A percentile compares a stretch with the other conserved stretches of the same genome.
Evolutionary conservation across 169 alveolate species (phyloP).

Genomic region (Plasmodium adleri): DNA sequence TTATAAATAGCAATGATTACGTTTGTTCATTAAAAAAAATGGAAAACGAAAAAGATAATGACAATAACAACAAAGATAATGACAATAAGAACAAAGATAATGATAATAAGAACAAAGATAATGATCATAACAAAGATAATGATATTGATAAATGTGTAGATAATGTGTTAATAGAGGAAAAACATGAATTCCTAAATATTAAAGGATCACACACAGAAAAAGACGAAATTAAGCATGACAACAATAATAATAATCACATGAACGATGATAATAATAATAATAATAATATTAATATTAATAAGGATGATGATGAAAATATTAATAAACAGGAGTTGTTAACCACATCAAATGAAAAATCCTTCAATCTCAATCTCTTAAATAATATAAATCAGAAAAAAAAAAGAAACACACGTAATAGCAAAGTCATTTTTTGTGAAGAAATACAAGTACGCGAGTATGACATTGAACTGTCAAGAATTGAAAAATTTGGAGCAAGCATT

Average conservation of each 20-base stretch:
- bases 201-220: no score
- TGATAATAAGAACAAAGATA: not conserved
- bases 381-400: conserved; percentile 12
- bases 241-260: not conserved
- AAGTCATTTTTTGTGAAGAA: conserved; percentile 75
- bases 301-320: not conserved
- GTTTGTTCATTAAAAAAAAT: conserved; percentile 38
- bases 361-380: no score
- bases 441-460: conserved; percentile 80
- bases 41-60: conserved; percentile 14
- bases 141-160: not conserved
- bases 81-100: not conserved
- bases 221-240: not conserved
- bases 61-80: not conserved
- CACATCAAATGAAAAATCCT: no score
- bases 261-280: not conserved
- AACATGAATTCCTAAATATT: no score
- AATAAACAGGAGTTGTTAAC: no score
- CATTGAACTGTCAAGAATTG: conserved; percentile 81
- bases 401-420: conserved; percentile 35
- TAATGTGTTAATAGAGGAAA: no score
- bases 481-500: conserved; percentile 80
- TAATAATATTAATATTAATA: not conserved
- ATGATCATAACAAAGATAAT: not conserved
- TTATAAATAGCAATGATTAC: conserved; percentile 51